phyloP scores from a whole-genome alignment of 108 stramenopile genomes.

The Thalassiosira profunda region DNA sequence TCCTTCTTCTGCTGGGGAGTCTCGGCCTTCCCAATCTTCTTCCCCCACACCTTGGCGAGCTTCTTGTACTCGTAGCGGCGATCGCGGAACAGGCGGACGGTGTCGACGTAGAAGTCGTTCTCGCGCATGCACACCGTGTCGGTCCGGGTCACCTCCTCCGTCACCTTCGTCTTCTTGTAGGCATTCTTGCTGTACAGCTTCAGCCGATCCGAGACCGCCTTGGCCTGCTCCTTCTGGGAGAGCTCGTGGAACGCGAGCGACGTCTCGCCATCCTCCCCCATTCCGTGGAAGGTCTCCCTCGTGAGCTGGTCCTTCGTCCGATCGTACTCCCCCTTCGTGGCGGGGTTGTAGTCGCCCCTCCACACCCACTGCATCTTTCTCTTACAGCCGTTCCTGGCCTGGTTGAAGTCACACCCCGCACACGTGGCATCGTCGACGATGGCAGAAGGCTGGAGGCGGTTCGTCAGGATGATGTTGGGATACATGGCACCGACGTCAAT shows the following conservation, averaged over 20 bases:
- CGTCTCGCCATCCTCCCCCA: slow-evolving; percentile 73
- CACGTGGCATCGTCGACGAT: slow-evolving; percentile 97
- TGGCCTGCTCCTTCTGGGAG: slow-evolving; percentile 83
- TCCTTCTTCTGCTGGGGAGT: slow-evolving; percentile 91
- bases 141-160: slow-evolving; percentile 89
- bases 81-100: slow-evolving; percentile 98
- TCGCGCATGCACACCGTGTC: slow-evolving; percentile 99
- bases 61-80: slow-evolving; percentile 99
- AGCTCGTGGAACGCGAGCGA: slow-evolving; percentile 82
- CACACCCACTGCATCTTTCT: slow-evolving; percentile 98
- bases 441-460: slow-evolving; percentile 97
- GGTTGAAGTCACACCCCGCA: slow-evolving; percentile 98
- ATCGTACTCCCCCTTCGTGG: slow-evolving; percentile 87
- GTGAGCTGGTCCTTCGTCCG: slow-evolving; percentile 90
- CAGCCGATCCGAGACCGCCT: slow-evolving; percentile 76
- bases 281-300: slow-evolving; percentile 75
- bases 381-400: slow-evolving; percentile 95
- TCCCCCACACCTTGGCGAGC: slow-evolving; percentile 97
- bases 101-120: slow-evolving; percentile 99
- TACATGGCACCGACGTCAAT: slow-evolving; percentile 99
- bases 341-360: slow-evolving; percentile 97
- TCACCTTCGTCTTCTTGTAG: slow-evolving; percentile 97
- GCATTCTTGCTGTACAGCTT: slow-evolving; percentile 96
- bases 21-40: slow-evolving; percentile 80
- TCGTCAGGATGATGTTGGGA: slow-evolving; percentile 99